Conservation (phyloP, 768 basidiomycete genomes). For the Leucosporidium yakuticum region DNA sequence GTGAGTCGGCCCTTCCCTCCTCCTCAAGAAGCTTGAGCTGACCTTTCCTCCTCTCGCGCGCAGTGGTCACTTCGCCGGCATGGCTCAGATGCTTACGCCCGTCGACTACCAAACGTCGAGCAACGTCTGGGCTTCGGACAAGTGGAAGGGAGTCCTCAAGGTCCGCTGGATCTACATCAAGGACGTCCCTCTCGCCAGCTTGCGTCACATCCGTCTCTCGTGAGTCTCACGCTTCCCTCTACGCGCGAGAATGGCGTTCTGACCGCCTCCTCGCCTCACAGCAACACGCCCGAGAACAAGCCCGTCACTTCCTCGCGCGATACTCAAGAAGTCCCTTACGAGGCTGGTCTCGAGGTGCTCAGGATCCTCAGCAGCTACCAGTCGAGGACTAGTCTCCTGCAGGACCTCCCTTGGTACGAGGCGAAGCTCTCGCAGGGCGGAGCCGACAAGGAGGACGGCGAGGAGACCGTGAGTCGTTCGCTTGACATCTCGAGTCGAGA, state of each 20-base stretch:
- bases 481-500: not conserved
- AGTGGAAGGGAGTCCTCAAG: constrained; percentile 99
- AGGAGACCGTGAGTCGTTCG: too few relatives aligned
- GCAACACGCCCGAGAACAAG: constrained; percentile 96
- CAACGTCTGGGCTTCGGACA: constrained; percentile 98
- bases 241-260: constrained; percentile 11
- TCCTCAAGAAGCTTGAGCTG: not conserved
- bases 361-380: constrained; percentile 91
- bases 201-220: constrained; percentile 85
- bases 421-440: not conserved
- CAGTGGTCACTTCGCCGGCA: constrained; percentile 95
- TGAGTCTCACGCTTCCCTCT: constrained; percentile 44
- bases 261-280: constrained; percentile 41
- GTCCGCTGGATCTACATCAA: constrained; percentile 96
- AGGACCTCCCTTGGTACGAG: constrained; percentile 31
- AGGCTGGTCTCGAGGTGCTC: constrained; percentile 94
- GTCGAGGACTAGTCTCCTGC: constrained; percentile 57
- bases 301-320: constrained; percentile 97
- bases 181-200: constrained; percentile 60
- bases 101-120: constrained; percentile 92
- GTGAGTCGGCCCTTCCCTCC: constrained; percentile 41
- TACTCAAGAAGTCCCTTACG: constrained; percentile 91
- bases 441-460: not conserved
- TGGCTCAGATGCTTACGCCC: constrained; percentile 96
- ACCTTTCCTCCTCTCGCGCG: not conserved